Evolutionary conservation across 257 asterid species (phyloP).

Genomic region (Sherardia arvensis): DNA sequence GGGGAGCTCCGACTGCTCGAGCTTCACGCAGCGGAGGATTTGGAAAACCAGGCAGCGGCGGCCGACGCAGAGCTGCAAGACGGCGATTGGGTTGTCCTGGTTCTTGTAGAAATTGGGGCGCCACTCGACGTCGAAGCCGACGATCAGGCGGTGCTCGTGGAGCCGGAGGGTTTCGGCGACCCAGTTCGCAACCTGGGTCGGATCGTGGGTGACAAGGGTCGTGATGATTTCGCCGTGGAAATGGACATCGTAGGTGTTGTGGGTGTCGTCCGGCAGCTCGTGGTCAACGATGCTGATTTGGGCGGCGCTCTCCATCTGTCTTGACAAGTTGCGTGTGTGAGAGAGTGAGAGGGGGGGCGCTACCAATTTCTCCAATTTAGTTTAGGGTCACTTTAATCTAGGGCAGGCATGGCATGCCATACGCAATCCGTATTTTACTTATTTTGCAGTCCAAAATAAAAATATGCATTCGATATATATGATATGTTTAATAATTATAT

Average conservation of each 20-base stretch:
- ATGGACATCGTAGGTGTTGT: conserved; percentile 17
- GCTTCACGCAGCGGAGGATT: conserved; percentile 9
- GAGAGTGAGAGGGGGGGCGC: no score
- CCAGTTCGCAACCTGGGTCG: conserved; percentile 16
- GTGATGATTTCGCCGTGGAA: conserved; percentile 13
- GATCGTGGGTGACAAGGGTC: conserved; percentile 20
- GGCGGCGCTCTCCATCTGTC: not conserved
- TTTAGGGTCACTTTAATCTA: no score
- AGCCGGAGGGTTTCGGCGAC: conserved; percentile 10
- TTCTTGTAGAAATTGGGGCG: conserved; percentile 19
- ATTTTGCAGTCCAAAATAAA: no score
- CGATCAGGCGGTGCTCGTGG: conserved; percentile 21
- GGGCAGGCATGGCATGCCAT: no score
- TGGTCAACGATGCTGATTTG: conserved; percentile 16
- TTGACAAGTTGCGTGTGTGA: not conserved
- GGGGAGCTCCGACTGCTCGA: not conserved
- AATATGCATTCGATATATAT: no score
- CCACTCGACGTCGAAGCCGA: conserved; percentile 34
- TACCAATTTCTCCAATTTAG: no score
- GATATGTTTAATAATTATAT: no score
- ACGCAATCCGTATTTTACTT: no score
- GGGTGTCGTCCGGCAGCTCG: conserved; percentile 10
- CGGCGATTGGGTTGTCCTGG: conserved; percentile 19
- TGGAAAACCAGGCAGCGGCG: conserved; percentile 31
- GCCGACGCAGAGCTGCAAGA: conserved; percentile 30